Conservation (phyloP, 139 green algal species). For the Chlorella vulgaris region DNA sequence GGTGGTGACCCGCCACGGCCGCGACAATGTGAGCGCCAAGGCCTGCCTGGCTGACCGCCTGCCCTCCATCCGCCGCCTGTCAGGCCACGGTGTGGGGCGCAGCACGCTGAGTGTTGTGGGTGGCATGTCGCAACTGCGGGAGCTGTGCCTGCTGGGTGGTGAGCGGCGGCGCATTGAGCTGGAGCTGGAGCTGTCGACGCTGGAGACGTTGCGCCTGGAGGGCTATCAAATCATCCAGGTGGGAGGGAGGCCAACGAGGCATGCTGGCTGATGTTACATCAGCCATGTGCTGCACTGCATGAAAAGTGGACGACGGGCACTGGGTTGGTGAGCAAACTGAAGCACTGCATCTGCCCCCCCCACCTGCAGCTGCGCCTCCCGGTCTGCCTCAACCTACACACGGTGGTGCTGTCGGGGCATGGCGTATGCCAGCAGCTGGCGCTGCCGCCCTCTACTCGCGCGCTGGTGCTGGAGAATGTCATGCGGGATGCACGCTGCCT, state of each 20-base stretch:
- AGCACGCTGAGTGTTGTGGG: not conserved
- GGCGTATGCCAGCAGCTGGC: conserved; percentile 15
- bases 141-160: conserved; percentile 17
- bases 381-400: conserved; percentile 28
- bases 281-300: no score
- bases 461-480: conserved; percentile 16
- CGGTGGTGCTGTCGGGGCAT: conserved; percentile 13
- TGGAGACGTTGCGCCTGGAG: conserved; percentile 12
- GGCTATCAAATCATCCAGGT: conserved; percentile 18
- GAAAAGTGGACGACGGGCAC: no score
- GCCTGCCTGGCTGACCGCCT: conserved; percentile 21
- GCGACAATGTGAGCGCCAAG: conserved; percentile 4
- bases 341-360: not conserved
- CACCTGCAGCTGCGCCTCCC: conserved; percentile 19
- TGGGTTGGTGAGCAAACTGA: not conserved
- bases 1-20: conserved; percentile 7
- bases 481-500: conserved; percentile 23
- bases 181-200: conserved; percentile 15
- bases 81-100: conserved; percentile 1
- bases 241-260: no score
- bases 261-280: no score
- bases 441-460: conserved; percentile 10
- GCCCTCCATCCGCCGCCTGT: conserved; percentile 5
- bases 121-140: not conserved
- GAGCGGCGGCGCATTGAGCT: conserved; percentile 24